Conservation (phyloP, 192 early-diverging fungal genomes). For the Coemansia sp. region DNA sequence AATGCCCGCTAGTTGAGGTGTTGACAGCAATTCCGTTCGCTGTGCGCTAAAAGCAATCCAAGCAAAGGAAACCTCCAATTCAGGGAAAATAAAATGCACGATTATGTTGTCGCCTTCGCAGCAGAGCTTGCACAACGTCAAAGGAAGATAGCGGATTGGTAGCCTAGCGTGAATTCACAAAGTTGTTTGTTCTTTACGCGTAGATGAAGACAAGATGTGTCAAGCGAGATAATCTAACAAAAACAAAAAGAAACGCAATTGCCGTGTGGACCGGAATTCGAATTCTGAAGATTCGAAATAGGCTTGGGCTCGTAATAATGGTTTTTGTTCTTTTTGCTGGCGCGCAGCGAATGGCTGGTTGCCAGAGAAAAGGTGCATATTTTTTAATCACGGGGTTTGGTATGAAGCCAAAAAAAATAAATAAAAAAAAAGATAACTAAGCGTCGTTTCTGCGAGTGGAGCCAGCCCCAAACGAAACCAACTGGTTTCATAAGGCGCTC, state of each 20-base stretch:
- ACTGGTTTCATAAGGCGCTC: too few relatives aligned
- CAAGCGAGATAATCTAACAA: neutral
- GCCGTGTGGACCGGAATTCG: neutral
- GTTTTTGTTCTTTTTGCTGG: neutral
- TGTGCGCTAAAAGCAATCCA: neutral
- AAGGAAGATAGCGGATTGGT: neutral
- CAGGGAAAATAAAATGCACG: neutral
- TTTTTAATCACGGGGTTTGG: neutral
- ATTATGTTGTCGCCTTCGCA: neutral
- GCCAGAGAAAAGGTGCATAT: neutral
- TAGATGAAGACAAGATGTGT: slow-evolving; percentile 1
- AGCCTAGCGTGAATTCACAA: neutral
- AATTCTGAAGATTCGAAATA: neutral
- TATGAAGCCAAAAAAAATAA: neutral
- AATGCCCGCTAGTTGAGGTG: neutral
- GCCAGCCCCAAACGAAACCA: too few relatives aligned
- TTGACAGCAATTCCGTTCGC: neutral
- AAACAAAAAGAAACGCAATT: neutral
- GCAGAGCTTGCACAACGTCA: slow-evolving; percentile 1
- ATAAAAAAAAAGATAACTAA: too few relatives aligned
- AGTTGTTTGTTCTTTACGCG: neutral
- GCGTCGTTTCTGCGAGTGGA: too few relatives aligned
- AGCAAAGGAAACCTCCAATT: neutral
- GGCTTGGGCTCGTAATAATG: neutral
- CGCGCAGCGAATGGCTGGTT: neutral